Evolutionary conservation across 2,329 filamentous ascomycete genomes (phyloP), one percentile per base, ranked within the genome.

Genomic region (Talaromyces sp.): DNA sequence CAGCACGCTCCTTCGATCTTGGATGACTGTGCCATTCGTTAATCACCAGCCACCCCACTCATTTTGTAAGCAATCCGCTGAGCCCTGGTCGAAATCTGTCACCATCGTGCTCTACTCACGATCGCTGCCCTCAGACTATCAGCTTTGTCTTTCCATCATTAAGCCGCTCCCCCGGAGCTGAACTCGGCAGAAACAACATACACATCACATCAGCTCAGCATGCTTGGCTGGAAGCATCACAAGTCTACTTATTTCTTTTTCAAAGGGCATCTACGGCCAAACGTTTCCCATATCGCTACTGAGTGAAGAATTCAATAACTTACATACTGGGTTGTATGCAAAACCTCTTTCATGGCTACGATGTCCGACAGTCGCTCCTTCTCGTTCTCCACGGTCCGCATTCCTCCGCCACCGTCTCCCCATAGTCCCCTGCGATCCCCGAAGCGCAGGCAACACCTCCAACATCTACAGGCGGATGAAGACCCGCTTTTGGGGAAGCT

Each of bases 401-500:
- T 70, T 43, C 70, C 69, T 52, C 69, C 74, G 63, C 67, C 71
- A 41, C 68, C 70, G 22, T 73, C 73, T 63, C 75, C 78, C 10
- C 73, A 71, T 31, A 75, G 77, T 57, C 72, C 74, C n/a, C 75
- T 78, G 31, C 73, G 73, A 54, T 78, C 77, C 25, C 77, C 79
- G 17, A 75, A 77, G 25, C 75, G 78, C 66, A 75, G 70, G 64
- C 69, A 72, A 19, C 70, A 73, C n/a, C 75, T 78, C n/a, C 69
- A 72, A 17, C 70, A 73, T 19, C 75, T 78, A 15, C 69, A 75
- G 52, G 75, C 76, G 58, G 75, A 79, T 45, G 70, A 79, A 45
- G 80, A 83, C 62, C 81, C 81, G 62, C 73, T 86, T 9, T 79
- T 86, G 49, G 80, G 80, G 65, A 83, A 83, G 64, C 76, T 86